Evolutionary conservation across 2,329 filamentous ascomycete species (phyloP).

Genomic region (Epichloe sp.): DNA sequence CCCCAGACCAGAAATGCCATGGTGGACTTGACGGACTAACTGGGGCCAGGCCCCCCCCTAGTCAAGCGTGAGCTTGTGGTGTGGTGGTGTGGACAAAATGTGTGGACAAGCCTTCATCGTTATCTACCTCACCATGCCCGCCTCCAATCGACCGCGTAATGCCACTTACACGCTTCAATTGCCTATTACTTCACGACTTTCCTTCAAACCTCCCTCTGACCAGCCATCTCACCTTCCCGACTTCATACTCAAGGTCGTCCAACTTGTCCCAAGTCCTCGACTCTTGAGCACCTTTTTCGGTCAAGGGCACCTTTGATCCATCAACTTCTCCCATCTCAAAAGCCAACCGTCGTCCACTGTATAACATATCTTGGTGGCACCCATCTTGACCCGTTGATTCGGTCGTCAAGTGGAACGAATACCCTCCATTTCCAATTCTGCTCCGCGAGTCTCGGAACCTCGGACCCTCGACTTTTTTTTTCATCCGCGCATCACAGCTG

Average conservation of each 20-base stretch:
- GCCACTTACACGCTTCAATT: slow-evolving; percentile 11
- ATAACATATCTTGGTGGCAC: not conserved
- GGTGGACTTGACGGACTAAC: not conserved
- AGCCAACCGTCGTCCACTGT: not conserved
- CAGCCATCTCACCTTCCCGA: not conserved
- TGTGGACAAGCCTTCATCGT: slow-evolving; percentile 6
- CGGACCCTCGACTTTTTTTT: not conserved
- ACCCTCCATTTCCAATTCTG: not conserved
- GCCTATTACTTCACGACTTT: slow-evolving; percentile 22
- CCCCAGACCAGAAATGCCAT: not conserved
- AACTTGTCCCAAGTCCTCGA: no score
- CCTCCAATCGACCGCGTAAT: slow-evolving; percentile 7
- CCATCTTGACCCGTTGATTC: slow-evolving; percentile 37
- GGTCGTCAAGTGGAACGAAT: slow-evolving; percentile 25
- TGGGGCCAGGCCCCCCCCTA: not conserved
- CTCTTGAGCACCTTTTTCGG: not conserved
- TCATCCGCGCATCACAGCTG: not conserved
- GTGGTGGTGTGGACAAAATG: not conserved
- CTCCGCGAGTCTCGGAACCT: not conserved
- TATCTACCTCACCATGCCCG: slow-evolving; percentile 16
- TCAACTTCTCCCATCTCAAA: not conserved
- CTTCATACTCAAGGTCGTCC: slow-evolving; percentile 1
- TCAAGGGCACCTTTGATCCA: slow-evolving; percentile 2
- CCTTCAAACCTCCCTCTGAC: slow-evolving; percentile 17
- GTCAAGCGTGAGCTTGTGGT: not conserved